A percentile compares a stretch with the other conserved stretches of the same genome.
phyloP scores from a whole-genome alignment of 306 rosid genomes.

The Inga leiocalycina region DNA sequence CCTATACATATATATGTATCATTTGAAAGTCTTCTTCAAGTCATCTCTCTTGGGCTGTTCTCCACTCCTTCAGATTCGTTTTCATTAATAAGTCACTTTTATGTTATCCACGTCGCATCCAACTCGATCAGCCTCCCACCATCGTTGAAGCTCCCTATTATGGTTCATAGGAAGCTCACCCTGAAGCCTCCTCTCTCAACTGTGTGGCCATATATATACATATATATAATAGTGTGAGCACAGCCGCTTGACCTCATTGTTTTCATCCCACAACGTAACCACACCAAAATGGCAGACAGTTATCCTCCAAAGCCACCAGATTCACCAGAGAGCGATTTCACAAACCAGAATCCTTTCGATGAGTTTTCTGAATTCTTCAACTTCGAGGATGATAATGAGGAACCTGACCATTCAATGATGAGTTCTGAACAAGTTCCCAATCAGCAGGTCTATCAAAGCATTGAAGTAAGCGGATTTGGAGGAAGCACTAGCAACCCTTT shows the following conservation, averaged over 20 bases:
- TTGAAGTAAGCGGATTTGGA: slow-evolving; percentile 40
- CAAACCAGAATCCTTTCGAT: slow-evolving; percentile 43
- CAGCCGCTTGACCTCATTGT: neutral
- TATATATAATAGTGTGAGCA: slow-evolving; percentile 15
- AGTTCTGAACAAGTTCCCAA: slow-evolving; percentile 34
- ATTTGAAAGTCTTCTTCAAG: slow-evolving; percentile 53
- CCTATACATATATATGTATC: neutral
- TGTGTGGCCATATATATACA: neutral
- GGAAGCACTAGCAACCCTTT: slow-evolving; percentile 39
- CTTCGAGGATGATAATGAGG: slow-evolving; percentile 55
- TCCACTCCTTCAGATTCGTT: neutral
- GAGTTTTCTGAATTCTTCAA: slow-evolving; percentile 56
- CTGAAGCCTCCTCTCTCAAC: slow-evolving; percentile 49
- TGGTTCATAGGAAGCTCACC: slow-evolving; percentile 62
- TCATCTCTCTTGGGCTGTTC: slow-evolving; percentile 33
- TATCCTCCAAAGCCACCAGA: slow-evolving; percentile 35
- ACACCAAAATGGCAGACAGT: slow-evolving; percentile 54
- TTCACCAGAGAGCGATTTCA: slow-evolving; percentile 35
- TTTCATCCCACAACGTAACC: neutral
- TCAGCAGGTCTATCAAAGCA: slow-evolving; percentile 38
- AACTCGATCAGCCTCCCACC: slow-evolving; percentile 28
- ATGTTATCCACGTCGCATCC: slow-evolving; percentile 33
- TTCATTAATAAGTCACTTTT: neutral
- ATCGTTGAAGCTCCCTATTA: slow-evolving; percentile 63
- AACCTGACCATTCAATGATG: slow-evolving; percentile 16